Evolutionary conservation across 208 protist species (phyloP), one percentile per base, ranked within the genome.

Genomic region (Herpetomonas tarakana): DNA sequence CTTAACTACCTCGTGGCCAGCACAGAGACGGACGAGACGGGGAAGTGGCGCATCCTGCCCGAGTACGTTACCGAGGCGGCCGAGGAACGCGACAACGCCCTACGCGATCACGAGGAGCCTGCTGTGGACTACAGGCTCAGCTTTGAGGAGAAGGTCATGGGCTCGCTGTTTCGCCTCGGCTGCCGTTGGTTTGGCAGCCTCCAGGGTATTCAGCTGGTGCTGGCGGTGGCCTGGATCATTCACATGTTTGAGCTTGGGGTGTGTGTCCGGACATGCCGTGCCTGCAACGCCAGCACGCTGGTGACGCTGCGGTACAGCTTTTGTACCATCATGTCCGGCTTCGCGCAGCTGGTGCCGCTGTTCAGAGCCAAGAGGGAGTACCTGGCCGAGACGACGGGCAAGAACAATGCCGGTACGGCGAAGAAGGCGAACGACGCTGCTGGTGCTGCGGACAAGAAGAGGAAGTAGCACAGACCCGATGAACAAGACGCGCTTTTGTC

Each of bases 1-100:
- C 39, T 92, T 26, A 92, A 80, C 58, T 86, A 85, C 51, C 56
- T 92, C 14, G 81, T 74, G 3, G 70, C 74, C 11, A 31, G 55
- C 29, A 68, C 59, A 0, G 73, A 62, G 2, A 54, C 75, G 38
- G 70, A 76, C 51, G 65, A 50, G 12, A 50, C 65, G 0, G 74
- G 78, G 9, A 71, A 53, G 35, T 27, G 44, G 25, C 53, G 76
- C 21, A 46, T 87, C 52, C 11, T 76, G 49, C 71, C 78, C 7
- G 60, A 51, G 0, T 60, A 75, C 54, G 54, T 86, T 3, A 26
- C 19, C 12, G 19, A 52, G 22, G 19, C 46, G 11, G 46, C 46
- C 18, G 46, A 52, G 22, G 46, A 6, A 7, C n/a, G n/a, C n/a
- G 19, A 52, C 46, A 52, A 19, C n/a, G 18, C 46, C 12, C 18